A percentile compares a stretch with the other conserved stretches of the same genome.
These are phyloP conservation scores for Poa annua DNA, from an alignment of 176 grass and related monocot species.

Conservation along the genomic window DNA sequence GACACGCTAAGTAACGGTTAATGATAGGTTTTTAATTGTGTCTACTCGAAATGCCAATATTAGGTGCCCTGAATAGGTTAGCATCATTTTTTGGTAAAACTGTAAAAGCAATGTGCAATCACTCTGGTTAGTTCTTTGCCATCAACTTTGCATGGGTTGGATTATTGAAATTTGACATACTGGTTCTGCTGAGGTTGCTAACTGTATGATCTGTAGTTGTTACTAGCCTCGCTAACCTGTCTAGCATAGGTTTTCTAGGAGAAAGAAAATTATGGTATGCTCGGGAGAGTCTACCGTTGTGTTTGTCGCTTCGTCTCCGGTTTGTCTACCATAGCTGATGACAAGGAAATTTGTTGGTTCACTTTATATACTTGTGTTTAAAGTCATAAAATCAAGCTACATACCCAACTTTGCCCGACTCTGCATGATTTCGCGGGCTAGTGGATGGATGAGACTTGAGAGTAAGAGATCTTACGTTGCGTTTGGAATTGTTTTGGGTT, in stretches of 20 bases:
- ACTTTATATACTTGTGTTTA: background rate
- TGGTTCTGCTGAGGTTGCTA: background rate
- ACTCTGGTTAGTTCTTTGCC: background rate
- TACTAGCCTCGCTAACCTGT: background rate
- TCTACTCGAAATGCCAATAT: background rate
- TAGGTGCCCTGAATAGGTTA: background rate
- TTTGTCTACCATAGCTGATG: background rate
- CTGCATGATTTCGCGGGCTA: background rate
- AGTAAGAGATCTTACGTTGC: conserved; percentile 1
- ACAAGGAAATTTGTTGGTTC: background rate
- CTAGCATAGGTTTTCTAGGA: background rate
- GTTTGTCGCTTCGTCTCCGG: background rate
- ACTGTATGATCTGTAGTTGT: background rate
- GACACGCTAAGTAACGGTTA: background rate
- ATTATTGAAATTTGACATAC: background rate
- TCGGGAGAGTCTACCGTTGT: background rate
- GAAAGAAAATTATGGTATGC: background rate
- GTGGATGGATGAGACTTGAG: conserved; percentile 27
- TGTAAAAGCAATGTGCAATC: too few relatives aligned
- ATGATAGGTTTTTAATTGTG: conserved; percentile 2
- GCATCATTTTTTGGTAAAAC: too few relatives aligned
- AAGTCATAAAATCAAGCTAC: background rate
- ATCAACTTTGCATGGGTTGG: background rate
- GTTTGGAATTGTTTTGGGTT: conserved; percentile 14
- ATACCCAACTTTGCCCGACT: background rate